phyloP scores from a whole-genome alignment of 352 stramenopile genomes.

The Phytopythium litorale region DNA sequence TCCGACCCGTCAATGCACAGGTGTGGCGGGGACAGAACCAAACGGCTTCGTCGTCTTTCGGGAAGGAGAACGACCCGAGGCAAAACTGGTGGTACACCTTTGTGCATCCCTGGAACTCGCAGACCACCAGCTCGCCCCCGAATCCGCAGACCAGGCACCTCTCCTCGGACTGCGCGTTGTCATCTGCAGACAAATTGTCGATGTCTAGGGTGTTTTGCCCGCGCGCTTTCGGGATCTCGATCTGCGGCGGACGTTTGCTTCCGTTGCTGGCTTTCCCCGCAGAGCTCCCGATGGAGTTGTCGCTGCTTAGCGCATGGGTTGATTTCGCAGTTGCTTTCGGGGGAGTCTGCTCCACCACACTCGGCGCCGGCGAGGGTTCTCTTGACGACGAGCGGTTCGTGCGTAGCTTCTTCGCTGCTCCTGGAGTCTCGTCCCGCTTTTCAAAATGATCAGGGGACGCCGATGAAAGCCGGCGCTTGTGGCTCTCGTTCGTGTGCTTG shows the following conservation, averaged over 20 bases:
- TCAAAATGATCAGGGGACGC: conserved; percentile 33
- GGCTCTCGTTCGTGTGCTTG: conserved; percentile 40
- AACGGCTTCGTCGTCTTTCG: conserved; percentile 72
- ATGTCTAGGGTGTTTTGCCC: conserved; percentile 23
- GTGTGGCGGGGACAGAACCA: conserved; percentile 82
- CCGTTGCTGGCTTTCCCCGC: not conserved
- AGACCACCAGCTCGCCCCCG: conserved; percentile 79
- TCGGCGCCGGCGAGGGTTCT: conserved; percentile 33
- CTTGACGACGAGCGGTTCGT: conserved; percentile 31
- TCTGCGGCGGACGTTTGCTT: conserved; percentile 38
- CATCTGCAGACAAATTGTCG: conserved; percentile 31
- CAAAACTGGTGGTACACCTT: conserved; percentile 90
- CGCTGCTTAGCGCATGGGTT: not conserved
- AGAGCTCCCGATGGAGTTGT: not conserved
- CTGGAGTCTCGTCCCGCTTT: conserved; percentile 13
- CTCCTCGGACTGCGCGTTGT: conserved; percentile 65
- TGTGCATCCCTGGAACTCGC: conserved; percentile 72
- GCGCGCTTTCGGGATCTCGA: conserved; percentile 32
- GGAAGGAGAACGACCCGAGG: conserved; percentile 71
- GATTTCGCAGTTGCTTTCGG: conserved; percentile 20
- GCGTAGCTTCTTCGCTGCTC: conserved; percentile 43
- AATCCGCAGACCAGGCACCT: conserved; percentile 78
- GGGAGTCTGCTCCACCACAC: conserved; percentile 25
- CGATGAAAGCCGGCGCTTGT: conserved; percentile 56
- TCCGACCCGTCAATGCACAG: conserved; percentile 58